A percentile compares a stretch with the other conserved stretches of the same genome.
Conservation (phyloP, 805 yeast species). For the Candida ulmi region DNA sequence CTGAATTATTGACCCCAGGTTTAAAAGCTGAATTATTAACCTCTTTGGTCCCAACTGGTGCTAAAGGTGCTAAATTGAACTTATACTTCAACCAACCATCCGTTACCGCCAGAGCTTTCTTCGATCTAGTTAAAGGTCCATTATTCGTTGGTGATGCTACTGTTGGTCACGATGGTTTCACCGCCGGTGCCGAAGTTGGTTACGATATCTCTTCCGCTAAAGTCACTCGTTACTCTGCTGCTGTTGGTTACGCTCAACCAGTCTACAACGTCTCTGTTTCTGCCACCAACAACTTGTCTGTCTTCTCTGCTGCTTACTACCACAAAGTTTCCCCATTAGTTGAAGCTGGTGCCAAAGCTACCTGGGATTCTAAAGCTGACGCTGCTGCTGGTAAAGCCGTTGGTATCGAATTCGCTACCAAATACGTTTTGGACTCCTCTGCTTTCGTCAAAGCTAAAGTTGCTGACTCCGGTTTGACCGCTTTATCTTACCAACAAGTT, state of each 20-base stretch:
- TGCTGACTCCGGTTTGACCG: conserved; percentile 92
- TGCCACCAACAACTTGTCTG: conserved; percentile 79
- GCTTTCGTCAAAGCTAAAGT: conserved; percentile 95
- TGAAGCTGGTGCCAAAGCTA: conserved; percentile 98
- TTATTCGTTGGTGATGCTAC: conserved; percentile 92
- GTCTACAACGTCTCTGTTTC: conserved; percentile 75
- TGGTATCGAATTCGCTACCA: conserved; percentile 92
- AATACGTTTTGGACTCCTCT: conserved; percentile 81
- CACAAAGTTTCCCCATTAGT: conserved; percentile 88
- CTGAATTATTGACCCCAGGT: conserved; percentile 91
- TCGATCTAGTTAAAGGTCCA: conserved; percentile 94
- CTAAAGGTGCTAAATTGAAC: conserved; percentile 86
- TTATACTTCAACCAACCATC: conserved; percentile 88
- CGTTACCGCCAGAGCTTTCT: conserved; percentile 89
- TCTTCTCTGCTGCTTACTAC: conserved; percentile 93
- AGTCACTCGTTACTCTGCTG: conserved; percentile 90
- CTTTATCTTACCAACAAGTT: conserved; percentile 89
- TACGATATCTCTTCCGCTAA: conserved; percentile 92
- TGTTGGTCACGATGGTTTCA: conserved; percentile 92
- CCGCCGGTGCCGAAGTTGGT: conserved; percentile 95
- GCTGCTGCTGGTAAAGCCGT: conserved; percentile 72
- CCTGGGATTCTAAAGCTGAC: conserved; percentile 75
- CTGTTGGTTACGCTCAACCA: conserved; percentile 88
- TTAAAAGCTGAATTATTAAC: conserved; percentile 90
- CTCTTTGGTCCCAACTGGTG: conserved; percentile 77